Conservation (phyloP, 192 early-diverging fungal species). For the Entomortierella beljakovae region DNA sequence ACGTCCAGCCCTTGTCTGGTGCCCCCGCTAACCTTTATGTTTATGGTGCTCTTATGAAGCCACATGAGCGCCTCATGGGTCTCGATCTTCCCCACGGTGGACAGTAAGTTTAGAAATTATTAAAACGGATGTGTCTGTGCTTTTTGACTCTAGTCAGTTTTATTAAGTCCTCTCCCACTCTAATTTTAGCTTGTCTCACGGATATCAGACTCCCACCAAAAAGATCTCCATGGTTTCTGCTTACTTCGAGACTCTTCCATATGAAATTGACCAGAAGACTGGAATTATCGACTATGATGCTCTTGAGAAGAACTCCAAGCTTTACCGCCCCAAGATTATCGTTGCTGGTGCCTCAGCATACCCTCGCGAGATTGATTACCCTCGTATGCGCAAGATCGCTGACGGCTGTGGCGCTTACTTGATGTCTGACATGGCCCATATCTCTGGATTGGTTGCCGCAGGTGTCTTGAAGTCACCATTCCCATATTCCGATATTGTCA, state of each 20-base stretch:
- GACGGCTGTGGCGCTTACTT: slow-evolving; percentile 87
- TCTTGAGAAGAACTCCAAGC: slow-evolving; percentile 78
- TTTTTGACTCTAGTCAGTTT: too few relatives aligned
- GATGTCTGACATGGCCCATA: slow-evolving; percentile 98
- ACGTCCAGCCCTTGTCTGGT: slow-evolving; percentile 96
- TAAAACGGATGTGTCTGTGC: too few relatives aligned
- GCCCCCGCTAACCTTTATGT: slow-evolving; percentile 98
- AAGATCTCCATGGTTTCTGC: slow-evolving; percentile 95
- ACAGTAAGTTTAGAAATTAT: slow-evolving; percentile 84
- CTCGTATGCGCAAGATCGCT: slow-evolving; percentile 88
- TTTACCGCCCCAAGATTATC: slow-evolving; percentile 97
- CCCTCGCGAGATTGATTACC: slow-evolving; percentile 94
- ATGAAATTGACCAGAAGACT: slow-evolving; percentile 90
- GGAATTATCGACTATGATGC: slow-evolving; percentile 95
- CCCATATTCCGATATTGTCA: slow-evolving; percentile 95
- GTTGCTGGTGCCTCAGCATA: slow-evolving; percentile 97
- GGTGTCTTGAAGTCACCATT: slow-evolving; percentile 90
- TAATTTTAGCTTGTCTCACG: slow-evolving; percentile 93
- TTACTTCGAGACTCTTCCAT: slow-evolving; percentile 98
- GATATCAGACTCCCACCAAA: slow-evolving; percentile 96
- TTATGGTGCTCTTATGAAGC: slow-evolving; percentile 94
- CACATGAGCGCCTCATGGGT: slow-evolving; percentile 98
- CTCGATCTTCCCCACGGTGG: slow-evolving; percentile 98
- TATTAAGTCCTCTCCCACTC: too few relatives aligned
- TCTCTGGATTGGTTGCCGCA: slow-evolving; percentile 91